Evolutionary conservation across 495 filamentous ascomycete genomes (phyloP).

Genomic region (Acidomyces sp.): DNA sequence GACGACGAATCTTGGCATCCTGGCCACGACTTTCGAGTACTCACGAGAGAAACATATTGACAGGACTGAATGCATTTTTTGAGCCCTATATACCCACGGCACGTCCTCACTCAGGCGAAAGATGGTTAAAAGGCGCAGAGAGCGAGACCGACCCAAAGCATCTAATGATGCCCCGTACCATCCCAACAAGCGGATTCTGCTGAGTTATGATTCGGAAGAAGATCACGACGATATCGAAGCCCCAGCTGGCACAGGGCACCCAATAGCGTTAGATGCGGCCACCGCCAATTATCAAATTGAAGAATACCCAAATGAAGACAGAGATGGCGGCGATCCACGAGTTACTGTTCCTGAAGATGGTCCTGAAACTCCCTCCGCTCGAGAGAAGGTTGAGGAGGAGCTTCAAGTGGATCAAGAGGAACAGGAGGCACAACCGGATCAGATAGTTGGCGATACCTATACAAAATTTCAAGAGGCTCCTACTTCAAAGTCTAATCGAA

Average conservation of each 20-base stretch:
- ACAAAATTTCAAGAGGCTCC: no score
- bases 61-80: no score
- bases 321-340: neutral
- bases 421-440: no score
- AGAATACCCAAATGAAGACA: conserved; percentile 2
- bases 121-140: conserved; percentile 10
- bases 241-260: neutral
- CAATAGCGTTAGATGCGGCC: neutral
- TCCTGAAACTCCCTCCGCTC: conserved; percentile 1
- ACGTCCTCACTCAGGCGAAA: no score
- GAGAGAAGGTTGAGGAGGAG: no score
- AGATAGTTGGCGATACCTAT: no score
- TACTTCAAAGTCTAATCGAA: no score
- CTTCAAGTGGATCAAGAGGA: neutral
- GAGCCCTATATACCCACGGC: no score
- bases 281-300: conserved; percentile 1
- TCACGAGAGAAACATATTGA: no score
- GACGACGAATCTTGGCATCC: no score
- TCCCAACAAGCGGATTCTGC: conserved; percentile 14
- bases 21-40: no score
- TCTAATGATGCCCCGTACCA: conserved; percentile 8
- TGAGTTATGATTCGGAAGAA: conserved; percentile 18
- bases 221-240: neutral
- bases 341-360: neutral
- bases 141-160: conserved; percentile 14